Evolutionary conservation across 148 eudicot species (phyloP).

Genomic region (Camellia japonica): DNA sequence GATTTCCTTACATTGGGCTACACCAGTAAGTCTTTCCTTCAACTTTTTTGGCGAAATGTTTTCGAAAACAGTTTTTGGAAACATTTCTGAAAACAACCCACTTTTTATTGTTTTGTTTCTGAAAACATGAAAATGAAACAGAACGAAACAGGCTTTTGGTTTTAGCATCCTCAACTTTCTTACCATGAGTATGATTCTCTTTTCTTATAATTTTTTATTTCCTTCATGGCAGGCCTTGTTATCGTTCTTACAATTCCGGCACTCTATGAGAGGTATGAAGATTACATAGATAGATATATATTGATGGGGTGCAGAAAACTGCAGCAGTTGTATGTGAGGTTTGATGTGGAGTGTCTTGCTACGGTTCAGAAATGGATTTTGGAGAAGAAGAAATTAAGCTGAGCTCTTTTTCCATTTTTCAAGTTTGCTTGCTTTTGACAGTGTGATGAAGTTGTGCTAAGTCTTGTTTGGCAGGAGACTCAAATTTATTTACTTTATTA

Average conservation of each 20-base stretch:
- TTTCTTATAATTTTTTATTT: not conserved
- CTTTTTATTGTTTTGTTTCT: no score
- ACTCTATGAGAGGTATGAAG: constrained; percentile 74
- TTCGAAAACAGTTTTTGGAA: no score
- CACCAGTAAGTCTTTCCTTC: constrained; percentile 45
- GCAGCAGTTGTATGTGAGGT: constrained; percentile 30
- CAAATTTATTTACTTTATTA: not conserved
- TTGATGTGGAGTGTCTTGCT: constrained; percentile 39
- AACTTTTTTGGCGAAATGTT: not conserved
- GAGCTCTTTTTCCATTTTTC: constrained; percentile 9
- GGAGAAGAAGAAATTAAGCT: constrained; percentile 53
- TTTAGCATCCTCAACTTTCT: not conserved
- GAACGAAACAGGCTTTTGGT: not conserved
- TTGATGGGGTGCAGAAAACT: constrained; percentile 27
- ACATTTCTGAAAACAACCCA: no score
- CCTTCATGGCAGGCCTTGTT: constrained; percentile 51
- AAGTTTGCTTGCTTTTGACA: not conserved
- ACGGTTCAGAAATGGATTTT: constrained; percentile 45
- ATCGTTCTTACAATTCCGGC: constrained; percentile 67
- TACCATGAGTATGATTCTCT: not conserved
- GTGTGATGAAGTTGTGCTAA: constrained; percentile 2
- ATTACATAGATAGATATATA: constrained; percentile 35
- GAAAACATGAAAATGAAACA: no score
- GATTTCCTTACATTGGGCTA: constrained; percentile 70
- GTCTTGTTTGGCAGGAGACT: not conserved